Base-by-base conservation (phyloP, 768 basidiomycete species). In the Naganishia randhawae region DNA sequence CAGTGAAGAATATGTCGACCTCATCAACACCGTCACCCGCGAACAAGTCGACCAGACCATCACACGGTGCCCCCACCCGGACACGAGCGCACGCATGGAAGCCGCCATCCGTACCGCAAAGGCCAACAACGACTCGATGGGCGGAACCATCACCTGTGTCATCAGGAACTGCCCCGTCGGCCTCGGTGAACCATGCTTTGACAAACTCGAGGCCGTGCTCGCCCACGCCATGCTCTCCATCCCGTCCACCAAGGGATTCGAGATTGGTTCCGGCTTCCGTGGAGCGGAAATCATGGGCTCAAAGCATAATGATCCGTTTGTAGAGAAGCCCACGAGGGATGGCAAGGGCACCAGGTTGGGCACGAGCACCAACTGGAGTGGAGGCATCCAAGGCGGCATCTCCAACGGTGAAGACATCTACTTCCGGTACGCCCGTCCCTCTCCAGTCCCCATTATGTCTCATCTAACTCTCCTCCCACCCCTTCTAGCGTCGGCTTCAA, bases 221-320 rank as follows among this genome's bases (percentile, higher is more conserved):
- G 95, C 86, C 14, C 96, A 98, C 78, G 96, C 96, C 9, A 98
- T 99, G 95, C 85, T 99, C 63, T 96, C 93, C 65, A 96, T 99
- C 76, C 96, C 96, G 31, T 95, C 96, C 19, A 98, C 96, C 65
- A 99, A 99, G 77, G 92, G 87, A 7, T 98, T 99, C 80, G 96
- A 99, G 82, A 88, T 98, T 71, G 96, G 96, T 45, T 95, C 92
- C 33, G 96, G 96, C 29, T 96, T 99, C 85, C 85, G 86, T 72
- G 96, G 96, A 8, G 92, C 93, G 6, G 89, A 94, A 81, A 87
- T 97, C 51, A 89, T 91, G 7, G 96, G 96, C 41, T 89, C 88
- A 80, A 85, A 85, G 75, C 96, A 99, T 82, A 99, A 99, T 80
- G 96, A 99, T 80, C 79, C 86, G 25, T 99, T 95, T 80, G 71